These are phyloP conservation scores for Trichoderma sp. DNA, from an alignment of 2,329 filamentous ascomycete genomes.

Conservation along the genomic window DNA sequence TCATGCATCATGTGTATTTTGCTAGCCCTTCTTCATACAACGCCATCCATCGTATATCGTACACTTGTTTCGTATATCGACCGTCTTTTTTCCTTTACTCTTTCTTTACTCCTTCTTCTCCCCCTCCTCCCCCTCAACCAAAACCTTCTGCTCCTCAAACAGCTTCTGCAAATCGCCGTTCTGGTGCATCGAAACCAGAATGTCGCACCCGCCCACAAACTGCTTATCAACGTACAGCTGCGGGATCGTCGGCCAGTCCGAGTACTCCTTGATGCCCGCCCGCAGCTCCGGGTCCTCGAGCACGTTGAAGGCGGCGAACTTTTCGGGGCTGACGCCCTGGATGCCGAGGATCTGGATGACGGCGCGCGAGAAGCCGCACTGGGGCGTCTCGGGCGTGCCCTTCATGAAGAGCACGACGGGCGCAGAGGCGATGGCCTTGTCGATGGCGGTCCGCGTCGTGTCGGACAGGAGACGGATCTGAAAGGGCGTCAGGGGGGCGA, in stretches of 20 bases:
- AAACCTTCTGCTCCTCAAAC: constrained; percentile 87
- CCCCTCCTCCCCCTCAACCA: constrained; percentile 60
- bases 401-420: constrained; percentile 99
- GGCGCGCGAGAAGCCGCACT: constrained; percentile 95
- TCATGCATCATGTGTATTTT: background rate
- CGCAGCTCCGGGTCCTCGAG: constrained; percentile 87
- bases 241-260: constrained; percentile 98
- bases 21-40: background rate
- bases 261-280: constrained; percentile 96
- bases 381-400: constrained; percentile 91
- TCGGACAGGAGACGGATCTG: constrained; percentile 74
- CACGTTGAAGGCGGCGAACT: constrained; percentile 99
- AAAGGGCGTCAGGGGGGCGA: constrained; percentile 34
- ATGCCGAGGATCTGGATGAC: constrained; percentile 92
- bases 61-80: background rate
- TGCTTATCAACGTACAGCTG: constrained; percentile 95
- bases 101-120: constrained; percentile 36
- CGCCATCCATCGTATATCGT: constrained; percentile 13
- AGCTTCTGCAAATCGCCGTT: constrained; percentile 90
- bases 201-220: constrained; percentile 97
- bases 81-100: background rate
- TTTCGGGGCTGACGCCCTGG: constrained; percentile 91
- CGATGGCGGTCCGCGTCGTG: constrained; percentile 79
- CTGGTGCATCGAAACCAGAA: constrained; percentile 95
- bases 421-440: constrained; percentile 82